A percentile compares a stretch with the other conserved stretches of the same genome.
Evolutionary conservation across 768 basidiomycete genomes (phyloP).

Genomic region (Mycena epipterygia): DNA sequence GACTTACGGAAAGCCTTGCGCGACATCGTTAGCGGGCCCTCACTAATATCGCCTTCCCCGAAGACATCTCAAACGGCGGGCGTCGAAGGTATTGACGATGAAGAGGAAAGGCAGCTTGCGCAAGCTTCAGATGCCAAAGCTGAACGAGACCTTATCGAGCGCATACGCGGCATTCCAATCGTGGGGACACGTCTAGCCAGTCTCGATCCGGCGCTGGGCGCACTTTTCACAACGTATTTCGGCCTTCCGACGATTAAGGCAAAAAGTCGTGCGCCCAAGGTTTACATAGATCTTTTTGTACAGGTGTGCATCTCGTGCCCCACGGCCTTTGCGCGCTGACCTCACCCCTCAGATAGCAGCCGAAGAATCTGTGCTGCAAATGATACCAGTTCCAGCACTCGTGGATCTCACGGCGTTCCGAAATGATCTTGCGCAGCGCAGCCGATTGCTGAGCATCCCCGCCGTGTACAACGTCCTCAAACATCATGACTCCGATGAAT

Average conservation of each 20-base stretch:
- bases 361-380: slow-evolving; percentile 41
- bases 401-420: slow-evolving; percentile 21
- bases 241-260: neutral
- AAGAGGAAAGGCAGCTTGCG: neutral
- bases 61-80: neutral
- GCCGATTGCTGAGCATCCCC: neutral
- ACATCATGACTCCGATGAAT: neutral
- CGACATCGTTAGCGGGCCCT: neutral
- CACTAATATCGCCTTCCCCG: neutral
- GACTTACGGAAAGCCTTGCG: slow-evolving; percentile 2
- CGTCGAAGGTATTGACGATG: neutral
- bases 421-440: neutral
- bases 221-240: neutral
- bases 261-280: neutral
- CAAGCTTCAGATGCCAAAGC: neutral
- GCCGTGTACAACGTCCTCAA: neutral
- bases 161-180: neutral
- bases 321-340: neutral
- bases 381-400: slow-evolving; percentile 33
- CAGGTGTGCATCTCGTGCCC: slow-evolving; percentile 19
- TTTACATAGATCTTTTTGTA: slow-evolving; percentile 18
- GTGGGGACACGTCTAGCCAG: neutral
- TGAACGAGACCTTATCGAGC: neutral
- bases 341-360: slow-evolving; percentile 32
- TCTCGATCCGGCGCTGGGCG: neutral